Base-by-base conservation (phyloP, 2,329 filamentous ascomycete species). In the Acrodontium crateriforme region DNA sequence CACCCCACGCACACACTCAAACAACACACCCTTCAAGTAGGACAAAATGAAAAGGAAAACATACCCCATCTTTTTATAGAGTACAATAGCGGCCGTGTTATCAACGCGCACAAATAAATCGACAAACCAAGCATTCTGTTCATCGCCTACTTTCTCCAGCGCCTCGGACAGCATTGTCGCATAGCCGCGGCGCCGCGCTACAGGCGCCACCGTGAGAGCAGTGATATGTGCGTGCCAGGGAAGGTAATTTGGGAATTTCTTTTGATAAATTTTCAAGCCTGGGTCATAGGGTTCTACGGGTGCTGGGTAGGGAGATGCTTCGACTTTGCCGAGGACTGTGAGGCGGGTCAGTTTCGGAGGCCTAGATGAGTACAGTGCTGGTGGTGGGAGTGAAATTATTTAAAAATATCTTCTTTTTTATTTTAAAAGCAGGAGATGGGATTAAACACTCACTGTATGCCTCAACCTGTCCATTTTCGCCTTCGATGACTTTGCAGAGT, bases 171-270 rank as follows among this genome's bases (percentile, higher is more conserved):
- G 66, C 24, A 78, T 76, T 34, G 78, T 82, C 27, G 87, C 89
- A 44, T 94, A 79, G 10, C 89, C 87, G 10, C 89, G 68, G 23
- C 89, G 72, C 16, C 89, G 76, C 27, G 83, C 83, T 31, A 78
- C 73, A 0, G 89, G 89, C 1, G 87, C 78, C 12, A 98, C 82
- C 0, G 89, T 95, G 28, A 98, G 66, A 18, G 87, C 89, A 4
- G 89, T 98, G 50, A 98, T 92, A 58, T 98, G 89, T 12, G 84
- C 87, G 60, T 98, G 89, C 82, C 84, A 95, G n/a, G 87, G 87
- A n/a, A 93, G 77, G 59, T 91, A 92, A 59, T 94, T 62, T 3
- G 59, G 53, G 37, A 57, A 54, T 9, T 58, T 51, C 40, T 54
- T 59, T 21, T 42, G 42, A 30, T 53, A 54, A 29, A 49, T 43